A percentile compares a stretch with the other conserved stretches of the same genome.
Evolutionary conservation across 306 rosid species (phyloP).

Genomic region (Pachyrhizus erosus): DNA sequence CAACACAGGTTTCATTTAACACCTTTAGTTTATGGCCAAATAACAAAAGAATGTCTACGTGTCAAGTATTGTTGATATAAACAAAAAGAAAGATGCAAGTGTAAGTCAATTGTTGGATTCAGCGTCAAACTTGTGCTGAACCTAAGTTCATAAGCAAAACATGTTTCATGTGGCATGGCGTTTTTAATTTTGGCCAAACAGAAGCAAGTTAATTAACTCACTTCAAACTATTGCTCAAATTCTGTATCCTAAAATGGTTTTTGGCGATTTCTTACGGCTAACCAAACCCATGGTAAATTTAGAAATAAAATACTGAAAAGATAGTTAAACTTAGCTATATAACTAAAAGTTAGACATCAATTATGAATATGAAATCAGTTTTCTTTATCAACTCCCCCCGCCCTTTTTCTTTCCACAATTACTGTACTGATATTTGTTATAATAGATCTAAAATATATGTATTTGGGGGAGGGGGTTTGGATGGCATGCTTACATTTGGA

Average conservation of each 20-base stretch:
- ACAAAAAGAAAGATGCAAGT: not conserved
- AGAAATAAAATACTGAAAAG: not conserved
- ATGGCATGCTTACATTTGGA: constrained; percentile 9
- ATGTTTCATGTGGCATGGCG: not conserved
- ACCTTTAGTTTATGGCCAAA: not conserved
- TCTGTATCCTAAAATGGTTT: not conserved
- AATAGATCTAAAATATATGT: not conserved
- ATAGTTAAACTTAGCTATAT: not conserved
- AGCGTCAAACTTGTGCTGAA: not conserved
- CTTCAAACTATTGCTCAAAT: constrained; percentile 6
- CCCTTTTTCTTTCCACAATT: not conserved
- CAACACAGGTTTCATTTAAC: not conserved
- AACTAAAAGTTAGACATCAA: not conserved
- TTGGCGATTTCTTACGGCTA: not conserved
- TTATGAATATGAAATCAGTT: not conserved
- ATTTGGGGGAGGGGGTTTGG: not conserved
- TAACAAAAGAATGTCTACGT: not conserved
- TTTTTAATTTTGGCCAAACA: not conserved
- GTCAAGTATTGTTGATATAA: not conserved
- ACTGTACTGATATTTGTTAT: not conserved
- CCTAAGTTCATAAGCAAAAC: not conserved
- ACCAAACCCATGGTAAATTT: not conserved
- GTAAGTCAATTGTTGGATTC: not conserved
- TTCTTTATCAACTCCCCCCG: not conserved
- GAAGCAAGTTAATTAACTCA: not conserved